Evolutionary conservation across 2,329 filamentous ascomycete species (phyloP).

Genomic region (Lachnellula cervina): DNA sequence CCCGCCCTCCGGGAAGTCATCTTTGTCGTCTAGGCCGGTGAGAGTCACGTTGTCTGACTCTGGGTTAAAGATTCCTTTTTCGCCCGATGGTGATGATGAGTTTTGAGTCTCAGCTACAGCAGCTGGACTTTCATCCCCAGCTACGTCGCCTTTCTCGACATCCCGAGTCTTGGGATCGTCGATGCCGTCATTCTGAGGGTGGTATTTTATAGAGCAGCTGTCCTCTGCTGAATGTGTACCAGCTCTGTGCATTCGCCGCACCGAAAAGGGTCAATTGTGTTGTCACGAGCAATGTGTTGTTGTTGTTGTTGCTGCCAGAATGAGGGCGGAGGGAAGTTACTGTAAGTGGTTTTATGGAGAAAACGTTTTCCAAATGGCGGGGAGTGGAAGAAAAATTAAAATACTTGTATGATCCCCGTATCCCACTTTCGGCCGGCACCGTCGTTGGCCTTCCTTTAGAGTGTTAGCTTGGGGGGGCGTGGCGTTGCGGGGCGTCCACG

Average conservation of each 20-base stretch:
- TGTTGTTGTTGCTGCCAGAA: neutral
- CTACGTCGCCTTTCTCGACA: conserved; percentile 19
- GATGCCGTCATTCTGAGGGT: conserved; percentile 14
- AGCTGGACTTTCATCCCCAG: conserved; percentile 1
- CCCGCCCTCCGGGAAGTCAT: conserved; percentile 61
- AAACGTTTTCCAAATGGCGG: neutral
- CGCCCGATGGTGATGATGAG: neutral
- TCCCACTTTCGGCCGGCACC: conserved; percentile 8
- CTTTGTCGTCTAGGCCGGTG: conserved; percentile 20
- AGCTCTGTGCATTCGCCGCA: conserved; percentile 31
- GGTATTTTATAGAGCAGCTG: conserved; percentile 37
- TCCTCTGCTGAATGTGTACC: conserved; percentile 35
- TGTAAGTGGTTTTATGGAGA: neutral
- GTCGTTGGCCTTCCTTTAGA: neutral
- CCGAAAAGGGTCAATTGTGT: conserved; percentile 9
- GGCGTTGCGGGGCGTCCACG: neutral
- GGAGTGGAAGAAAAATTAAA: neutral
- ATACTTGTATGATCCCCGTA: neutral
- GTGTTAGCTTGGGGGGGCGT: neutral
- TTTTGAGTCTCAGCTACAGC: conserved; percentile 5
- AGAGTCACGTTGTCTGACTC: conserved; percentile 15
- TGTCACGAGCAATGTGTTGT: neutral
- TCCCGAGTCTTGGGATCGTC: conserved; percentile 3
- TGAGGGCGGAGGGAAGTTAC: too few species aligned
- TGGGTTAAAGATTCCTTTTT: conserved; percentile 11